phyloP scores from a whole-genome alignment of 305 asterid species.

The Andrographis paniculata region DNA sequence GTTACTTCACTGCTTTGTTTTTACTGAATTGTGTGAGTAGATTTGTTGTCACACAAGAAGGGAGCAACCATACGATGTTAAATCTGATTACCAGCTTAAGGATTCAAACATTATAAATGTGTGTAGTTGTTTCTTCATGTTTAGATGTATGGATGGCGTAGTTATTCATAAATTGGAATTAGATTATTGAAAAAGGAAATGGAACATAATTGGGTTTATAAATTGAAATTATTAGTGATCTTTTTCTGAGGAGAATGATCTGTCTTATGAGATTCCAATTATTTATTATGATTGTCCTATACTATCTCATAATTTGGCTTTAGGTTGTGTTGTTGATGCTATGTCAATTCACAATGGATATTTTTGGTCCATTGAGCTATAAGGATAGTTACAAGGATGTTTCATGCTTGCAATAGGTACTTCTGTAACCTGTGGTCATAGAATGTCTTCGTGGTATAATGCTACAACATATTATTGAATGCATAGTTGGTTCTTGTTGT shows the following conservation, averaged over 20 bases:
- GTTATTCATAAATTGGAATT: slow-evolving; percentile 15
- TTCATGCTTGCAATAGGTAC: too few relatives aligned
- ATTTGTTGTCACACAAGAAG: slow-evolving; percentile 20
- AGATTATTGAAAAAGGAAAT: slow-evolving; percentile 14
- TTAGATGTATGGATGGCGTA: slow-evolving; percentile 22
- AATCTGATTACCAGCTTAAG: slow-evolving; percentile 20
- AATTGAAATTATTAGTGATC: slow-evolving; percentile 6
- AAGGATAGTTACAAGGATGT: too few relatives aligned
- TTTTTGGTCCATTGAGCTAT: too few relatives aligned
- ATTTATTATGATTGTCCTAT: slow-evolving; percentile 11
- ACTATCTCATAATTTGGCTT: not conserved
- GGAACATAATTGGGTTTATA: slow-evolving; percentile 15
- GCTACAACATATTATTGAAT: too few relatives aligned
- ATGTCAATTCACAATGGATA: too few relatives aligned
- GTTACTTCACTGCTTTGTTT: slow-evolving; percentile 17
- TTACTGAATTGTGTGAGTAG: slow-evolving; percentile 15
- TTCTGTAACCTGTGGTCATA: too few relatives aligned
- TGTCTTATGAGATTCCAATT: slow-evolving; percentile 16
- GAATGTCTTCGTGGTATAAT: too few relatives aligned
- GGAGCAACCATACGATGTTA: slow-evolving; percentile 21
- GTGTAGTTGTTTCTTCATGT: slow-evolving; percentile 9
- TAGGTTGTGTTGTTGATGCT: too few relatives aligned
- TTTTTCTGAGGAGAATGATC: slow-evolving; percentile 5
- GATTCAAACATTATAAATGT: slow-evolving; percentile 14
- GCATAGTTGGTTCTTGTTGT: not conserved